A percentile compares a stretch with the other conserved stretches of the same genome.
Conservation (phyloP, 2,329 filamentous ascomycete species). For the Coniochaeta sp. region DNA sequence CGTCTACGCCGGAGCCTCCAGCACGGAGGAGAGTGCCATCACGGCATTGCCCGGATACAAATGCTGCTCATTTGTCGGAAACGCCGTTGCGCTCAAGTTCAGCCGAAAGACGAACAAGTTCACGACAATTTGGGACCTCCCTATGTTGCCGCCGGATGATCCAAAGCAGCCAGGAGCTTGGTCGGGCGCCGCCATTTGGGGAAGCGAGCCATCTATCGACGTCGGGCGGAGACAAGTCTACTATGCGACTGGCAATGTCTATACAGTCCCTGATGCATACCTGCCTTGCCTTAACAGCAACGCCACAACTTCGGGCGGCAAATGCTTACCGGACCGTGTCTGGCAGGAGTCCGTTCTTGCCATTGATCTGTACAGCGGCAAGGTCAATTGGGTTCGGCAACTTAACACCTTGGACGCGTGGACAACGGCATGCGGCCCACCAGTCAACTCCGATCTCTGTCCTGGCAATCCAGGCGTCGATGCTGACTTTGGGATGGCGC, state of each 20-base stretch:
- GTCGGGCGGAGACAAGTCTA: constrained; percentile 16
- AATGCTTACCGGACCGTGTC: constrained; percentile 16
- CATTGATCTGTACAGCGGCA: constrained; percentile 15
- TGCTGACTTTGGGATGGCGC: constrained; percentile 18
- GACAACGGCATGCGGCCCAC: not conserved
- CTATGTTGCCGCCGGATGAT: constrained; percentile 5
- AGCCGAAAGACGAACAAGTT: constrained; percentile 10
- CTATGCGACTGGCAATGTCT: constrained; percentile 23
- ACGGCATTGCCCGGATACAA: constrained; percentile 11
- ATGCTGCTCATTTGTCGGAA: constrained; percentile 24
- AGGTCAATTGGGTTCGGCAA: constrained; percentile 19
- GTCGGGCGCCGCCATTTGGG: constrained; percentile 22
- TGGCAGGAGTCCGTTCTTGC: constrained; percentile 21
- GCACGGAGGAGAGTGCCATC: constrained; percentile 14
- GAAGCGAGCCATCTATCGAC: constrained; percentile 24
- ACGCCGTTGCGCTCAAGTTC: constrained; percentile 12
- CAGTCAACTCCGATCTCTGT: not conserved
- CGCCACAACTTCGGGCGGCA: constrained; percentile 7
- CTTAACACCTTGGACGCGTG: not conserved
- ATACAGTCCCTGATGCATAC: constrained; percentile 8
- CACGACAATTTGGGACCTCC: constrained; percentile 13
- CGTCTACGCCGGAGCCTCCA: constrained; percentile 20
- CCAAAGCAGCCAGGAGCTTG: constrained; percentile 9
- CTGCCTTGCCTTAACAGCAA: constrained; percentile 5
- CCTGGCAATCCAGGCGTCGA: constrained; percentile 10